Base-by-base conservation (phyloP, 306 rosid genomes). In the Hippophae gyantsensis region DNA sequence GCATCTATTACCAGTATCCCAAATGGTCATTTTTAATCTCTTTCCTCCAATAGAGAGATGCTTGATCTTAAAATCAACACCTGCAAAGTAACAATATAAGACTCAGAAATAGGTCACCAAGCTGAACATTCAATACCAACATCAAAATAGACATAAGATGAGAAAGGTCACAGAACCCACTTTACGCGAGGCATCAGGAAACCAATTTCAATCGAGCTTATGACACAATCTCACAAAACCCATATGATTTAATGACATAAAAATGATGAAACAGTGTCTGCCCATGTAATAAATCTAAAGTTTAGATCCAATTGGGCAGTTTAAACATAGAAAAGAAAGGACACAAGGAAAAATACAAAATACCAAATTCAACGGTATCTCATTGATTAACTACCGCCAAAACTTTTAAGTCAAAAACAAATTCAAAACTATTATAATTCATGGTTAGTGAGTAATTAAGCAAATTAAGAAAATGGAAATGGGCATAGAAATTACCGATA, bases 41-140 rank as follows among this genome's bases (percentile, higher is more conserved):
- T 86, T 88, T 77, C 86, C 95, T 47, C 80, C 90, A 5, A 88
- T 90, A 10, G 89, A 72, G 43, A 88, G 90, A 48, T 55, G 72
- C 85, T 93, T 93, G 82, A 88, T 84, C 85, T 88, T 93, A 69
- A 93, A 93, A 84, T 93, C 99, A 80, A 93, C 99, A 60, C 99
- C 99, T 93, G 46, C 66, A 69, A 57, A 48, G n/a, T 2, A 54
- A 12, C 10, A 11, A 14, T 6, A 58, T 45, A 6, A 42, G 42
- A 43, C 23, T 18, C 23, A 18, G 23, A 18, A 18, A 18, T 18
- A 18, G 23, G 23, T 18, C 23, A 18, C 23, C 23, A 18, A 18
- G 23, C 23, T 18, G 23, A 18, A 18, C 23, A 18, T 18, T 18
- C 23, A 18, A 18, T 26, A 6, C 40, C 57, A 53, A 11, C 40